Evolutionary conservation across 495 filamentous ascomycete species (phyloP).

Genomic region (Mycothermus thermophilus): DNA sequence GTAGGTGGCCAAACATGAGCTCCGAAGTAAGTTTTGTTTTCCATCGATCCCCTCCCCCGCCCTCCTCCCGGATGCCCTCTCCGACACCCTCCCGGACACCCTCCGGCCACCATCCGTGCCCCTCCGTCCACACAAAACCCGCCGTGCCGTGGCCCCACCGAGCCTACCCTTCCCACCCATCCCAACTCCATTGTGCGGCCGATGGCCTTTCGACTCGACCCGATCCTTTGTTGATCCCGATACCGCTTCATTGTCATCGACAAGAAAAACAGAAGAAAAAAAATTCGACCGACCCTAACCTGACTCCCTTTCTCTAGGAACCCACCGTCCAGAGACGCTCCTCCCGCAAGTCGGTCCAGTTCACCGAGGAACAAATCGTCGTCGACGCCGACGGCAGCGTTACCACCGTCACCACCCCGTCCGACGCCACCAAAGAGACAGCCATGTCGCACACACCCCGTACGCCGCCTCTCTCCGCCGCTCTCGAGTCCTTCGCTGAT

Average conservation of each 20-base stretch:
- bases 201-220: not conserved
- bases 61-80: conserved; percentile 1
- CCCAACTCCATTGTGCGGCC: not conserved
- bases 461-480: conserved; percentile 41
- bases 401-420: conserved; percentile 46
- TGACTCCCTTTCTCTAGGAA: too few relatives aligned
- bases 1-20: conserved; percentile 17
- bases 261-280: too few relatives aligned
- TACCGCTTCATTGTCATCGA: too few relatives aligned
- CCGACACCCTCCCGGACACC: too few relatives aligned
- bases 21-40: conserved; percentile 21
- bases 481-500: conserved; percentile 38
- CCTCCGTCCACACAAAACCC: conserved; percentile 8
- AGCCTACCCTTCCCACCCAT: too few relatives aligned
- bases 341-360: conserved; percentile 75
- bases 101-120: too few relatives aligned
- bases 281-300: conserved; percentile 16
- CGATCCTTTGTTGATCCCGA: too few relatives aligned
- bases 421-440: conserved; percentile 51
- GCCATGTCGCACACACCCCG: conserved; percentile 54
- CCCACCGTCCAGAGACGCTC: conserved; percentile 39
- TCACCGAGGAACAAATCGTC: conserved; percentile 69
- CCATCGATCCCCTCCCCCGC: conserved; percentile 8
- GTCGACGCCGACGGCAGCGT: conserved; percentile 76
- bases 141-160: too few relatives aligned